Conservation (phyloP, 2,329 filamentous ascomycete genomes). For the Ophiostoma sp. region DNA sequence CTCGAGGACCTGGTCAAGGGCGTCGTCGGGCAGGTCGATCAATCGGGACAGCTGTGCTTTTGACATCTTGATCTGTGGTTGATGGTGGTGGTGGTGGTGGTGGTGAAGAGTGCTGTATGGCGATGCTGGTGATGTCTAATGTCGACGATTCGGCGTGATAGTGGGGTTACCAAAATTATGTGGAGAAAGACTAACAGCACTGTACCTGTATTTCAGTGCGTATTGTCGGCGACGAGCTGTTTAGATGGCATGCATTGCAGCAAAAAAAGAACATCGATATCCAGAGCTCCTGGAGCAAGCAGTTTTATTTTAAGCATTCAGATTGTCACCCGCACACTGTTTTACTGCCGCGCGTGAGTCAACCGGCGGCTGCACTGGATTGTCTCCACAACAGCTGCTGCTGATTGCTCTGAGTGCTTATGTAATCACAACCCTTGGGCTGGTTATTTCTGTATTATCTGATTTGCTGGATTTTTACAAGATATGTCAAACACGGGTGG, state of each 20-base stretch:
- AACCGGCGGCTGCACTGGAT: not conserved
- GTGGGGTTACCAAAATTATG: not conserved
- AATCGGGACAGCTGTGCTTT: conserved; percentile 68
- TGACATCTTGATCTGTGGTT: conserved; percentile 42
- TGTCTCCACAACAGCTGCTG: not conserved
- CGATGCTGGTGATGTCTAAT: not conserved
- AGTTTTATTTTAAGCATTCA: not conserved
- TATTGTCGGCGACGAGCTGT: too few species aligned
- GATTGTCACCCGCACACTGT: not conserved
- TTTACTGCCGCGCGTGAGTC: not conserved
- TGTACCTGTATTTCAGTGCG: not conserved
- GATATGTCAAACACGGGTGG: not conserved
- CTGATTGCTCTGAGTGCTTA: not conserved
- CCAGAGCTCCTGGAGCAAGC: too few species aligned
- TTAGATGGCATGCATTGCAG: not conserved
- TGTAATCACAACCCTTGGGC: not conserved
- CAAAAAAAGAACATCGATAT: not conserved
- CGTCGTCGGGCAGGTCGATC: conserved; percentile 77
- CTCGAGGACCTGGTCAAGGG: conserved; percentile 75
- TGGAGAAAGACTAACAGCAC: not conserved
- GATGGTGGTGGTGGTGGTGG: not conserved
- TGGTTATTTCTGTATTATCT: not conserved
- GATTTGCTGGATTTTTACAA: not conserved
- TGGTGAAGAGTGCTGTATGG: not conserved
- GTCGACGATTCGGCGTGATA: not conserved